Conservation (phyloP, 2,329 filamentous ascomycete genomes). For the Fusarium brachygibbosum region DNA sequence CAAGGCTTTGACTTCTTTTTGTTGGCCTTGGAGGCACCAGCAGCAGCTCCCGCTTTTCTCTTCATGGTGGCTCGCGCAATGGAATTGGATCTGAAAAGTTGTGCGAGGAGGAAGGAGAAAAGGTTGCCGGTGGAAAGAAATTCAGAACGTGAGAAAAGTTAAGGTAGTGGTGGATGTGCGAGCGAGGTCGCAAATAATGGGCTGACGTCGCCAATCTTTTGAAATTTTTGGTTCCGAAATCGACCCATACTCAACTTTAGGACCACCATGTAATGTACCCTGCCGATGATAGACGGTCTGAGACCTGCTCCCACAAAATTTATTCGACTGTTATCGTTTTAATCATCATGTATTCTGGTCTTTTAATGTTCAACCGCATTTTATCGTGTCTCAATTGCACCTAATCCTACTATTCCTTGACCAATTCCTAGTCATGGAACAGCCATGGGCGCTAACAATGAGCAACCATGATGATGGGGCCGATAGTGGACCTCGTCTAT, state of each 20-base stretch:
- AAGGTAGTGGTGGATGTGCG: constrained; percentile 22
- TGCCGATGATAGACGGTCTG: constrained; percentile 3
- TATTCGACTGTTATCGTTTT: background rate
- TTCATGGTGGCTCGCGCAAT: constrained; percentile 61
- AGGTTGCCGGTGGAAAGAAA: constrained; percentile 13
- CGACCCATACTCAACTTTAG: constrained; percentile 44
- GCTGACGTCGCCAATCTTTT: constrained; percentile 49
- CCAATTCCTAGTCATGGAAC: constrained; percentile 17
- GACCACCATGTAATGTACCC: constrained; percentile 22
- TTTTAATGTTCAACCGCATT: background rate
- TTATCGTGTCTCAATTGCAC: constrained; percentile 6
- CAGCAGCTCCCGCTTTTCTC: constrained; percentile 68
- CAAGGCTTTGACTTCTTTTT: constrained; percentile 69
- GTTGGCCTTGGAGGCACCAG: constrained; percentile 58
- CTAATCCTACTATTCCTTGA: background rate
- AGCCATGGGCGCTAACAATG: constrained; percentile 27
- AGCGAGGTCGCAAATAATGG: constrained; percentile 44
- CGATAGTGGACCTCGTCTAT: constrained; percentile 35
- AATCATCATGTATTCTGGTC: too few species aligned
- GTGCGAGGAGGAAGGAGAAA: constrained; percentile 3
- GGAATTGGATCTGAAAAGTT: constrained; percentile 23
- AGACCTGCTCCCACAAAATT: constrained; percentile 5
- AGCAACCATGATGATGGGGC: constrained; percentile 39
- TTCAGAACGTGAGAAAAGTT: constrained; percentile 4
- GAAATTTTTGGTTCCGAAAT: constrained; percentile 46